Percentiles rank a stretch among this genome's conserved stretches.
Conservation (phyloP, 257 asterid genomes). For the Rehmannia glutinosa region DNA sequence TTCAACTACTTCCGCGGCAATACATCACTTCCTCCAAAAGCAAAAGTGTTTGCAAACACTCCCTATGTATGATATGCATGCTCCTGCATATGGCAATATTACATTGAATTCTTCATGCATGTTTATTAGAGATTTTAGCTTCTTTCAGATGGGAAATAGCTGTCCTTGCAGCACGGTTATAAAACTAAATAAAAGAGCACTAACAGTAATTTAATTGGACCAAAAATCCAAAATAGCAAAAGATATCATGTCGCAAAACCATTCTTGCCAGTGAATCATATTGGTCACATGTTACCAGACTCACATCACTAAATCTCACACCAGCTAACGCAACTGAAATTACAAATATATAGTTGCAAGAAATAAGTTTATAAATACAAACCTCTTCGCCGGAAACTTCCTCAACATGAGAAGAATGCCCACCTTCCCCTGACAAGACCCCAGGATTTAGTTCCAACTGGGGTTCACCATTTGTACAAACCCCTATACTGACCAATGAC, state of each 20-base stretch:
- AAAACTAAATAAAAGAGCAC: not conserved
- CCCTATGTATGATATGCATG: no score
- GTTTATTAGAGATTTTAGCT: not conserved
- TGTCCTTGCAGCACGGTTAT: not conserved
- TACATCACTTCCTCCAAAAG: no score
- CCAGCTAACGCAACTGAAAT: not conserved
- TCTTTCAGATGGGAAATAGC: not conserved
- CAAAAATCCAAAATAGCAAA: no score
- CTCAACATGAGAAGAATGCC: slow-evolving; percentile 16
- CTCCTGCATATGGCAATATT: no score
- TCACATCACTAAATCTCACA: not conserved
- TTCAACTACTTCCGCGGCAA: no score
- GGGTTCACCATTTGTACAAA: slow-evolving; percentile 11
- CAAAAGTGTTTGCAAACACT: no score
- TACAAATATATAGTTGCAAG: not conserved
- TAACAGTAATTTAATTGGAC: no score
- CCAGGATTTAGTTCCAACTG: slow-evolving; percentile 12
- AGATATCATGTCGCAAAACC: no score
- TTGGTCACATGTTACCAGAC: not conserved
- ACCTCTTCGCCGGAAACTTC: slow-evolving; percentile 32
- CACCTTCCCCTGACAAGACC: slow-evolving; percentile 19
- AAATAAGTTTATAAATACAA: not conserved
- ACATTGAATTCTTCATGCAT: not conserved
- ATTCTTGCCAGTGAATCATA: no score
- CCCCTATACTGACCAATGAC: not conserved